Evolutionary conservation across 306 rosid species (phyloP).

Genomic region (Malus asiatica): DNA sequence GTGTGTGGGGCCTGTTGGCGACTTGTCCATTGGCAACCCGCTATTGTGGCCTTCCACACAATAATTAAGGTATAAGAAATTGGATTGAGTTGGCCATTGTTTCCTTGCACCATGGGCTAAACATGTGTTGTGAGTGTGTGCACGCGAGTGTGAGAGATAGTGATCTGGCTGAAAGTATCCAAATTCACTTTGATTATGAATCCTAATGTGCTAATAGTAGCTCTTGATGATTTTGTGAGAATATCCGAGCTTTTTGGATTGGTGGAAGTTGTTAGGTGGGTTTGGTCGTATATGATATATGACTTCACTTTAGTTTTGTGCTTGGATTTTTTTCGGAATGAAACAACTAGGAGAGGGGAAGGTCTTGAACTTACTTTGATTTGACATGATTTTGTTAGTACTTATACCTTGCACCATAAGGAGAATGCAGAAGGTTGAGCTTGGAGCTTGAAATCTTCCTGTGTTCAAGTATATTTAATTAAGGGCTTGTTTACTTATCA

Average conservation of each 20-base stretch:
- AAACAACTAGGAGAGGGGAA: background rate
- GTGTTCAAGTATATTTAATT: too few species aligned
- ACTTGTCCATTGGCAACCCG: too few species aligned
- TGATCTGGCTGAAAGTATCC: background rate
- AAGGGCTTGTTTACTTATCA: too few species aligned
- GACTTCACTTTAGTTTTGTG: background rate
- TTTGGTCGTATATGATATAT: background rate
- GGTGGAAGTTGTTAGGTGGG: background rate
- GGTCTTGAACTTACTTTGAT: background rate
- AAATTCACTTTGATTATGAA: background rate
- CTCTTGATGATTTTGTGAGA: background rate
- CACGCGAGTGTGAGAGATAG: background rate
- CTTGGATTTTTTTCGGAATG: background rate
- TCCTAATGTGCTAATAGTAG: background rate
- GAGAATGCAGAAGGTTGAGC: too few species aligned
- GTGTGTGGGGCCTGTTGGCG: too few species aligned
- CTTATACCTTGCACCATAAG: too few species aligned
- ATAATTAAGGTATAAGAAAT: background rate
- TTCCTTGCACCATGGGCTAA: background rate
- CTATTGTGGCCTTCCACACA: too few species aligned
- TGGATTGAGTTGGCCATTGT: background rate
- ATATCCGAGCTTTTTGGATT: background rate
- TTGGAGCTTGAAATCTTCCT: too few species aligned
- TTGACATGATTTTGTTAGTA: background rate
- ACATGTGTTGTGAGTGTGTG: background rate